A percentile compares a stretch with the other conserved stretches of the same genome.
Evolutionary conservation across 139 green algal genomes (phyloP).

Genomic region (Chlorella sorokiniana): DNA sequence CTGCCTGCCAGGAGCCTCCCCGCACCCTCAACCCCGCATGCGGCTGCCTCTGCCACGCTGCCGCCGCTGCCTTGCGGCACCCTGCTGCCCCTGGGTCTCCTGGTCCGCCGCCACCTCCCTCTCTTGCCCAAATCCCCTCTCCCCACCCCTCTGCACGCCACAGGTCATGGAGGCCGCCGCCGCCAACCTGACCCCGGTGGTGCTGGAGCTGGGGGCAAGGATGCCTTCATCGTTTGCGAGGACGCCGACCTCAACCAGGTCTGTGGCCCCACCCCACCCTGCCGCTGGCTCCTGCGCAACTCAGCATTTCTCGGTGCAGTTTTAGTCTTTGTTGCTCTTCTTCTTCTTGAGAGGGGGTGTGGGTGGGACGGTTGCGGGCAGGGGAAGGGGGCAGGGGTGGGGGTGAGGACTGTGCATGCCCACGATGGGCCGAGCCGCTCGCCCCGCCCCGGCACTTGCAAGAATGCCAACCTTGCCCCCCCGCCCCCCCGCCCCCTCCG

Average conservation of each 20-base stretch:
- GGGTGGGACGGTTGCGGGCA: not conserved
- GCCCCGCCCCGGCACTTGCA: not conserved
- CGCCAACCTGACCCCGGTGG: slow-evolving; percentile 87
- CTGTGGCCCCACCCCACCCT: not conserved
- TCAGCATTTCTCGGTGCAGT: too few species aligned
- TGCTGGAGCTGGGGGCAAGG: slow-evolving; percentile 98
- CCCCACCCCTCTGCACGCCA: too few species aligned
- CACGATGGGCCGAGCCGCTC: not conserved
- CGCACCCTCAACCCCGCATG: too few species aligned
- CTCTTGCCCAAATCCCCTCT: not conserved
- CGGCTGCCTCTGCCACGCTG: too few species aligned
- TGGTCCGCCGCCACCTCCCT: not conserved
- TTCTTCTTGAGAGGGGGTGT: too few species aligned
- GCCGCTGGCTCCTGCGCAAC: too few species aligned
- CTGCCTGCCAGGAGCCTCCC: not conserved
- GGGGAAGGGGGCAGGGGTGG: not conserved
- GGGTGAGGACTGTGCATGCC: too few species aligned
- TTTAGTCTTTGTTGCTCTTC: too few species aligned
- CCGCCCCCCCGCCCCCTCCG: not conserved
- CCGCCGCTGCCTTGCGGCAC: too few species aligned
- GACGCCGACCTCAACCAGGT: slow-evolving; percentile 86
- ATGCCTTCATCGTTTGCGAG: slow-evolving; percentile 93
- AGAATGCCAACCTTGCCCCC: not conserved
- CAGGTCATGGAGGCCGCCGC: slow-evolving; percentile 83
- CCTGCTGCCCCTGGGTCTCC: too few species aligned